Evolutionary conservation across 2,329 filamentous ascomycete species (phyloP).

Genomic region (Colletotrichum sp.): DNA sequence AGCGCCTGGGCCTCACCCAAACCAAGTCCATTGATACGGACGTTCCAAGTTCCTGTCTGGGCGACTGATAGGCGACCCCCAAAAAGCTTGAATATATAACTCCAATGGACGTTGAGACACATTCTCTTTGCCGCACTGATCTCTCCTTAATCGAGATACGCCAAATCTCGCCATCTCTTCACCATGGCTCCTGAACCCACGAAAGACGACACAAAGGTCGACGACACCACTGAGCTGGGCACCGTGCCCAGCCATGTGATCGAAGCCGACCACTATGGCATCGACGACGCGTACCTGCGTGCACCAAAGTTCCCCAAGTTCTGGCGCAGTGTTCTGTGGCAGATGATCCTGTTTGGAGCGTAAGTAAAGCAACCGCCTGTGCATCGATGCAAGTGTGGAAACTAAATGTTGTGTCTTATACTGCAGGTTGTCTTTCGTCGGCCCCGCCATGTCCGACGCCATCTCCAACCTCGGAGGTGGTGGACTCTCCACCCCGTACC

Average conservation of each 20-base stretch:
- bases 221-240: neutral
- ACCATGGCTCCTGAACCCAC: neutral
- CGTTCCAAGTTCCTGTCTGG: neutral
- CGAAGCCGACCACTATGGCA: neutral
- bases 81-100: neutral
- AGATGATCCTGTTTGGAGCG: conserved; percentile 14
- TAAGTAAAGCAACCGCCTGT: neutral
- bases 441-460: conserved; percentile 13
- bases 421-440: conserved; percentile 5
- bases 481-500: conserved; percentile 10
- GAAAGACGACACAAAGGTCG: neutral
- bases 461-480: conserved; percentile 15
- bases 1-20: neutral
- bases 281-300: neutral
- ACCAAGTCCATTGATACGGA: neutral
- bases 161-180: neutral
- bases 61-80: neutral
- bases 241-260: neutral
- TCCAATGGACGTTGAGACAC: neutral
- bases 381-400: neutral
- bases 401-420: accelerated
- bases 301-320: neutral
- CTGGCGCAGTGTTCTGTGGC: conserved; percentile 2
- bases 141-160: neutral
- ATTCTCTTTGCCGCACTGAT: neutral